These are phyloP conservation scores for Skeletonema tropicum DNA, from an alignment of 108 stramenopile species.

Conservation along the genomic window DNA sequence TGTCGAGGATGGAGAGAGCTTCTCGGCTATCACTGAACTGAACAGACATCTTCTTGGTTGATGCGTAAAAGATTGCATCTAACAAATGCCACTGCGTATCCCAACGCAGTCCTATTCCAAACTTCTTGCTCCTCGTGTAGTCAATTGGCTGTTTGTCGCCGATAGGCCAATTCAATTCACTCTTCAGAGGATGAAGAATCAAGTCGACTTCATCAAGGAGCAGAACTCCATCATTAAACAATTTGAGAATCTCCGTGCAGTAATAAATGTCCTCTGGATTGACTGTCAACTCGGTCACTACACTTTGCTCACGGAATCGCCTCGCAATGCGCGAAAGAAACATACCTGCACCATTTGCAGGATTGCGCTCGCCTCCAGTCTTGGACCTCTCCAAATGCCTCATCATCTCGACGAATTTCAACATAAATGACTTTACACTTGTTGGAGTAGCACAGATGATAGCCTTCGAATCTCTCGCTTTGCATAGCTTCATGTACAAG, in stretches of 20 bases:
- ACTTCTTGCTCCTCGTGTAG: constrained; percentile 84
- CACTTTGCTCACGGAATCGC: constrained; percentile 78
- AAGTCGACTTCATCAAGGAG: constrained; percentile 98
- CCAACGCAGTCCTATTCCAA: constrained; percentile 95
- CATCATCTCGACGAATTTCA: constrained; percentile 98
- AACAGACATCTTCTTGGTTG: constrained; percentile 86
- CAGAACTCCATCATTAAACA: constrained; percentile 89
- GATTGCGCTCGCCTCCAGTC: constrained; percentile 42
- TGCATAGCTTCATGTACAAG: constrained; percentile 93
- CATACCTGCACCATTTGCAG: constrained; percentile 47
- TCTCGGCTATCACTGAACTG: constrained; percentile 85
- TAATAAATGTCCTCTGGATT: constrained; percentile 72
- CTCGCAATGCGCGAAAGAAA: constrained; percentile 86
- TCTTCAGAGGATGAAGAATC: constrained; percentile 96
- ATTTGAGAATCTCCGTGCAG: constrained; percentile 87
- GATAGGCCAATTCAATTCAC: constrained; percentile 99
- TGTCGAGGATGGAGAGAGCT: constrained; percentile 86
- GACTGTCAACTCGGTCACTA: constrained; percentile 75
- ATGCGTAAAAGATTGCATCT: constrained; percentile 84
- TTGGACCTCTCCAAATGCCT: constrained; percentile 91
- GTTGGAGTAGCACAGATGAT: constrained; percentile 97
- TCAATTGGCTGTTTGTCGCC: constrained; percentile 97
- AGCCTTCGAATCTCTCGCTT: constrained; percentile 92
- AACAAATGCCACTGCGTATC: constrained; percentile 95
- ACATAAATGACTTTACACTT: constrained; percentile 95